Conservation (phyloP, 2,329 filamentous ascomycete genomes). For the Fusarium odoratissimum region DNA sequence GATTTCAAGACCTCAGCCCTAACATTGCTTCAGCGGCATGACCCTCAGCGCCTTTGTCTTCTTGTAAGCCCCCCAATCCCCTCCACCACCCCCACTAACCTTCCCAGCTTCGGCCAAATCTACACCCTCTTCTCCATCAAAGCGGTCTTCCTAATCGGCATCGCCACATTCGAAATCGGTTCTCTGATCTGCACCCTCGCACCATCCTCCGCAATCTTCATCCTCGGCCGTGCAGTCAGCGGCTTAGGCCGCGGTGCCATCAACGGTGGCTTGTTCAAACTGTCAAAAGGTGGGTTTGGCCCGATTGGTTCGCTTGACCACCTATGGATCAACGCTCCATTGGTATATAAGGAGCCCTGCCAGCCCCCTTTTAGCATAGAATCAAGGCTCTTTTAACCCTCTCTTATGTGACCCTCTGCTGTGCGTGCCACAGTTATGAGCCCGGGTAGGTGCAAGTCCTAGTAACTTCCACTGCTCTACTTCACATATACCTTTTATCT, state of each 20-base stretch:
- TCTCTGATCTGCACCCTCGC: slow-evolving; percentile 52
- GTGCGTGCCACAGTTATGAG: too few species aligned
- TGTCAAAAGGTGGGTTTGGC: too few species aligned
- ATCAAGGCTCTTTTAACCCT: too few species aligned
- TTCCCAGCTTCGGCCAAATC: slow-evolving; percentile 44
- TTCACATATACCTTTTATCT: too few species aligned
- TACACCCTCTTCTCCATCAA: slow-evolving; percentile 49
- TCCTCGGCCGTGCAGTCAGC: slow-evolving; percentile 52
- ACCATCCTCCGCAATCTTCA: slow-evolving; percentile 50
- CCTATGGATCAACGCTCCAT: too few species aligned
- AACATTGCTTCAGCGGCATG: slow-evolving; percentile 30
- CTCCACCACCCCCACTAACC: background rate
- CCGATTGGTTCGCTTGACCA: too few species aligned
- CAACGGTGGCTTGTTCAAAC: slow-evolving; percentile 41
- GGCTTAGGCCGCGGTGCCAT: slow-evolving; percentile 48
- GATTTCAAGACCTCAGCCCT: too few species aligned
- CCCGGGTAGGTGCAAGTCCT: too few species aligned
- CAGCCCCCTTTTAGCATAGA: too few species aligned
- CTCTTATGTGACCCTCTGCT: too few species aligned
- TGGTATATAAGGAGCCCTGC: too few species aligned
- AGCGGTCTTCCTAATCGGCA: slow-evolving; percentile 42
- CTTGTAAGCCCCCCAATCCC: background rate
- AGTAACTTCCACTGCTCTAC: too few species aligned
- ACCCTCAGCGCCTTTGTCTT: slow-evolving; percentile 42
- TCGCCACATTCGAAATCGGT: slow-evolving; percentile 49